Base-by-base conservation (phyloP, 148 eudicot genomes). In the Euryodendron excelsum region DNA sequence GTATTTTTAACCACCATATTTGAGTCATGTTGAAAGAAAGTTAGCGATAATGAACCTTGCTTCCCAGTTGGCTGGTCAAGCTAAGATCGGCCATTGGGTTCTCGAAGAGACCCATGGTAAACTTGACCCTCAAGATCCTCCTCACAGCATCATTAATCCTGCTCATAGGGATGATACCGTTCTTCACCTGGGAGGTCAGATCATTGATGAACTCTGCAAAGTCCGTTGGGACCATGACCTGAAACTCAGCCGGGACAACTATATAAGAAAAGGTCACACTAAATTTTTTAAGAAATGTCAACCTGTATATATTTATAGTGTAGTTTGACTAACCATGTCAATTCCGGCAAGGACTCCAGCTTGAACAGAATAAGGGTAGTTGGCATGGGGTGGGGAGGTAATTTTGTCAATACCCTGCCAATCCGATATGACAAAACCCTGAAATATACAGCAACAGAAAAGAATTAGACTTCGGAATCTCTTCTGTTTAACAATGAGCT, bases 341-440 rank as follows among this genome's bases (percentile, higher is more conserved):
- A 81, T 69, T 64, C 84, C 84, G 25, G 84, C 84, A 36, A 70
- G 56, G 72, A 81, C 71, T 20, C 65, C 64, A 10, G 62, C 66
- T 69, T 60, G 77, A 58, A 81, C 76, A 36, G 84, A 77, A 27
- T 81, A 77, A 6, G 84, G 45, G 56, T 81, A 81, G 73, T 81
- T 81, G 9, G 80, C 73, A 27, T 71, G 67, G 33, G 72, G 72
- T 1, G 80, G 80, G n/a, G 80, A 62, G 62, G 84, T 81, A 30
- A 81, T 77, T 62, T 41, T 77, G 56, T 81, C 84, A 6, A 81
- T 55, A 52, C 84, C 84, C 53, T 70, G 63, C 76, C 77, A 81
- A 81, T 81, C 84, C 2, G 80, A 81, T 28, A 81, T 81, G 11
- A 81, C 84, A 30, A 81, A 81, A 47, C 80, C 84, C 84, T 77